Evolutionary conservation across 2,329 filamentous ascomycete genomes (phyloP), one percentile per base, ranked within the genome.

Genomic region (Anthostomella pinea): DNA sequence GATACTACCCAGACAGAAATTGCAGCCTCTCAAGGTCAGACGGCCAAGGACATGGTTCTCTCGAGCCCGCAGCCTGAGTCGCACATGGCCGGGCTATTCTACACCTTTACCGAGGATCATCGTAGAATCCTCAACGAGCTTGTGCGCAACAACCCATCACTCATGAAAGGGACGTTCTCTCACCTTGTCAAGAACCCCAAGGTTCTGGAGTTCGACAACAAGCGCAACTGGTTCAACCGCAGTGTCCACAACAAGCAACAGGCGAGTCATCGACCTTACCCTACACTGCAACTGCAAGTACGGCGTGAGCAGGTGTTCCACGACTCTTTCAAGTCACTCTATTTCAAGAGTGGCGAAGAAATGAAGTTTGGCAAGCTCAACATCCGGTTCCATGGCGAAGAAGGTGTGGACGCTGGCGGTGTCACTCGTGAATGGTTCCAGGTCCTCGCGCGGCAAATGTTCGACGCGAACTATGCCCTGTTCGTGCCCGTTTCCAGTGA

Each of bases 401-500:
- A 98, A 62, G 93, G 94, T 63, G 89, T 98, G 26, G 94, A 98
- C 65, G 93, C 93, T 35, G 94, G 93, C 51, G 93, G 93, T 67
- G 91, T 98, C 30, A 96, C 91, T 23, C 83, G 94, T 57, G 93
- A 98, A 69, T 98, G 94, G 93, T 98, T 98, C 76, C 91, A 96
- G 62, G 91, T 95, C 33, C 84, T 98, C 49, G 84, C 94, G 19
- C 81, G 93, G 43, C 93, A 96, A 58, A 98, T 98, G 93, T 98
- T 98, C 67, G 93, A 98, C 63, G 86, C 93, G 31, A 93, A 96
- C 66, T 98, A 97, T 59, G 93, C 88, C 32, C 73, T 98, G 24
- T 98, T 97, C 69, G 93, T 87, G 33, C 93, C 93, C 2, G 94
- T 98, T 17, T 95, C 93, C 16, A 94, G 93, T 17, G 93, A 98